Conservation (phyloP, 179 eudicot genomes). For the Beta lomatogona region DNA sequence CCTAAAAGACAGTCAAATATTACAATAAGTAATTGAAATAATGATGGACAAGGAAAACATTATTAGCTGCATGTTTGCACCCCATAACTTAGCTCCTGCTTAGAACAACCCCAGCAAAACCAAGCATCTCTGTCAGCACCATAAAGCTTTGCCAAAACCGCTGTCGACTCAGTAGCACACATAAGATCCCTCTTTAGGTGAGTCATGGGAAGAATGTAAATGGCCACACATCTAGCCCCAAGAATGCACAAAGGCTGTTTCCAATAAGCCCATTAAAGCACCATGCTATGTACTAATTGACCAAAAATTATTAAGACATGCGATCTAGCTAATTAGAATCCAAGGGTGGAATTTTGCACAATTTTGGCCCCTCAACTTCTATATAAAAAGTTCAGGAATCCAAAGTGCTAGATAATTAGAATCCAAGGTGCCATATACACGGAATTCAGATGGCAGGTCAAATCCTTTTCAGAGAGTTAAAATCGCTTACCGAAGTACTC, state of each 20-base stretch:
- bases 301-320: neutral
- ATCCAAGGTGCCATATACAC: neutral
- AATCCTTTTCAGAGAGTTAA: neutral
- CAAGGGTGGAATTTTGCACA: neutral
- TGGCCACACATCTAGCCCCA: neutral
- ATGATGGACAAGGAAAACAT: constrained; percentile 8
- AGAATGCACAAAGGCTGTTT: neutral
- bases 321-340: neutral
- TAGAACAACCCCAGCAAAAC: neutral
- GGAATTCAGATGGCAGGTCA: neutral
- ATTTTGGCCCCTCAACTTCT: neutral
- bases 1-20: constrained; percentile 52
- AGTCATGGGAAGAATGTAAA: neutral
- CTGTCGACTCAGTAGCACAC: neutral
- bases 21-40: constrained; percentile 10
- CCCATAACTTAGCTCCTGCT: neutral
- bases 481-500: neutral
- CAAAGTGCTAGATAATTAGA: neutral
- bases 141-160: neutral
- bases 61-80: neutral
- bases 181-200: neutral
- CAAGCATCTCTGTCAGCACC: neutral
- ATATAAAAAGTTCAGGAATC: neutral
- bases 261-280: neutral
- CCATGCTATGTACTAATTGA: neutral